Evolutionary conservation across 495 filamentous ascomycete species (phyloP), one percentile per base, ranked within the genome.

Genomic region (Penicillium arizonense): DNA sequence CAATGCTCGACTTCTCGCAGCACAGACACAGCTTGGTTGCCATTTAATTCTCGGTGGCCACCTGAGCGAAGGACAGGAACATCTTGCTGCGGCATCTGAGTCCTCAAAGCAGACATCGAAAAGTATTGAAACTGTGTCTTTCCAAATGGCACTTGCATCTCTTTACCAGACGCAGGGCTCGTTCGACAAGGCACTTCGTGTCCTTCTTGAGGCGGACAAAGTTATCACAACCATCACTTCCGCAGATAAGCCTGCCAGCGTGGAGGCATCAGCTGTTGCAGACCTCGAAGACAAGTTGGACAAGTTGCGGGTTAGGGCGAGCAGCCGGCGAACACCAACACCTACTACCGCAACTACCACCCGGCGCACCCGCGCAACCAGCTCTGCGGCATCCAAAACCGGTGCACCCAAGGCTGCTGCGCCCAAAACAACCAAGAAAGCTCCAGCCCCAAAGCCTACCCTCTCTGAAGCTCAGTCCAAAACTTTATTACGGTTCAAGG

Each of bases 41-140:
- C 78, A 87, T 46, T 87, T 79, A 68, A 76, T 85, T 37, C 79
- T 83, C 50, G 82, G 86, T 42, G 85, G 84, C 0, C 70, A 83
- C 53, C 50, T 80, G 1, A 72, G 75, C 0, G 86, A 88, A 60
- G 87, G 86, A 3, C 72, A 80, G 42, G 77, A 84, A 38, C 69
- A 85, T 47, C 74, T 90, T 30, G 63, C 72, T 24, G 72, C 78
- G 32, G 81, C 82, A 4, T 69, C 75, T 54, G 49, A 66, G 47
- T 55, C 72, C 43, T 68, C 73, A 50, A 55, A 70, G 55, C 47
- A 73, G 54, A 33, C 71, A 35, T 59, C 74, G 56, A 65, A 66
- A 47, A 69, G 79, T 66, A 52, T 83, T 51, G 73, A 78, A 67
- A 50, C 75, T 57, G 70, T 73, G 36, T 70, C 64, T 6, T 49